These are phyloP conservation scores for Coriolopsis trogii DNA, from an alignment of 1,284 basidiomycete genomes.

Conservation along the genomic window DNA sequence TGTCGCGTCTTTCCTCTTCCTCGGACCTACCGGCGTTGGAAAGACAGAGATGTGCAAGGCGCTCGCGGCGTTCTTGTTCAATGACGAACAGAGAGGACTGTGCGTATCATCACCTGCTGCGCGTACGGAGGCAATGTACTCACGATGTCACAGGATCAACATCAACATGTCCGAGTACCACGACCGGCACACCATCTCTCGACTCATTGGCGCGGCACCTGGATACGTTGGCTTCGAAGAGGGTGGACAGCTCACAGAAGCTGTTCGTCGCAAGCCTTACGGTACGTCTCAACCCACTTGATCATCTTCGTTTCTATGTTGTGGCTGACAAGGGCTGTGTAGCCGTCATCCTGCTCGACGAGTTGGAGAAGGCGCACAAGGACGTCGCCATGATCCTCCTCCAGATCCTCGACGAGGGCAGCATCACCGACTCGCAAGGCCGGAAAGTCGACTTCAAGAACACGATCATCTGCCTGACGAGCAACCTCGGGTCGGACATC, in stretches of 20 bases:
- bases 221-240: conserved; percentile 96
- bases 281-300: conserved; percentile 52
- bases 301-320: background rate
- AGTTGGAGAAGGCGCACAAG: conserved; percentile 92
- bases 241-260: conserved; percentile 88
- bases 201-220: conserved; percentile 89
- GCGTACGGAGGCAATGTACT: background rate
- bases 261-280: conserved; percentile 82
- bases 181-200: conserved; percentile 88
- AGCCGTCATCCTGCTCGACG: conserved; percentile 84
- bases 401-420: conserved; percentile 92
- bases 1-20: conserved; percentile 90
- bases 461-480: conserved; percentile 75
- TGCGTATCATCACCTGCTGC: conserved; percentile 39
- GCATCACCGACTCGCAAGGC: conserved; percentile 82
- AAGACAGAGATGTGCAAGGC: conserved; percentile 92
- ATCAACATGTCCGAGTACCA: conserved; percentile 96
- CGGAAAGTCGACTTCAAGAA: conserved; percentile 84
- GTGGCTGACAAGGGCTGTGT: background rate
- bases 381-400: conserved; percentile 92
- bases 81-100: conserved; percentile 85
- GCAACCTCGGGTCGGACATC: conserved; percentile 59
- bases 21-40: conserved; percentile 87
- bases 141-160: conserved; percentile 58
- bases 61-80: conserved; percentile 84